Evolutionary conservation across 768 basidiomycete genomes (phyloP).

Genomic region (Hericium erinaceus): DNA sequence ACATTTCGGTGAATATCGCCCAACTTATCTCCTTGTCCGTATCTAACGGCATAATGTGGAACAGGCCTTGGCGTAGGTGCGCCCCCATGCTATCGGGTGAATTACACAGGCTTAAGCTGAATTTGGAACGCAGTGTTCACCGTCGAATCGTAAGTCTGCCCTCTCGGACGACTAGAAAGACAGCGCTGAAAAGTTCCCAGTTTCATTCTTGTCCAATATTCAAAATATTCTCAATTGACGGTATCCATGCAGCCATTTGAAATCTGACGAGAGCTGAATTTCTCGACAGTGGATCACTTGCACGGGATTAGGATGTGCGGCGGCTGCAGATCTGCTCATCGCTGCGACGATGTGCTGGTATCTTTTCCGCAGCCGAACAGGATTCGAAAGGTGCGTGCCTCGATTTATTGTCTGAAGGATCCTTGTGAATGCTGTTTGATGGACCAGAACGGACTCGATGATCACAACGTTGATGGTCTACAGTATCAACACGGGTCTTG

Average conservation of each 20-base stretch:
- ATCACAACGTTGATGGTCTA: slow-evolving; percentile 19
- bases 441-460: slow-evolving; percentile 18
- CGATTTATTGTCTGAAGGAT: neutral
- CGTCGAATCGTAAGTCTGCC: slow-evolving; percentile 33
- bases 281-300: slow-evolving; percentile 37
- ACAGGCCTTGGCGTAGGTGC: slow-evolving; percentile 16
- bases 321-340: slow-evolving; percentile 41
- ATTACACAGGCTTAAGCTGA: neutral
- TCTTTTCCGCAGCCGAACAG: slow-evolving; percentile 38
- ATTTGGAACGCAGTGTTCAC: no score
- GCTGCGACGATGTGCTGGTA: slow-evolving; percentile 40
- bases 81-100: neutral
- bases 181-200: no score
- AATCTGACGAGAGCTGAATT: slow-evolving; percentile 11
- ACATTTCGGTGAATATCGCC: slow-evolving; percentile 30
- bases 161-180: no score
- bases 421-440: neutral
- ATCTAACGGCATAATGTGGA: no score
- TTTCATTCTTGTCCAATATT: neutral
- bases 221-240: slow-evolving; percentile 11
- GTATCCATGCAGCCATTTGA: slow-evolving; percentile 25
- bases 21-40: neutral
- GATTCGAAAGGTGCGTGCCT: slow-evolving; percentile 29
- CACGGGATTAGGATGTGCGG: slow-evolving; percentile 34
- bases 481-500: slow-evolving; percentile 18